phyloP scores from a whole-genome alignment of 2,329 filamentous ascomycete species.

The Rhytidhysteron rufulum region DNA sequence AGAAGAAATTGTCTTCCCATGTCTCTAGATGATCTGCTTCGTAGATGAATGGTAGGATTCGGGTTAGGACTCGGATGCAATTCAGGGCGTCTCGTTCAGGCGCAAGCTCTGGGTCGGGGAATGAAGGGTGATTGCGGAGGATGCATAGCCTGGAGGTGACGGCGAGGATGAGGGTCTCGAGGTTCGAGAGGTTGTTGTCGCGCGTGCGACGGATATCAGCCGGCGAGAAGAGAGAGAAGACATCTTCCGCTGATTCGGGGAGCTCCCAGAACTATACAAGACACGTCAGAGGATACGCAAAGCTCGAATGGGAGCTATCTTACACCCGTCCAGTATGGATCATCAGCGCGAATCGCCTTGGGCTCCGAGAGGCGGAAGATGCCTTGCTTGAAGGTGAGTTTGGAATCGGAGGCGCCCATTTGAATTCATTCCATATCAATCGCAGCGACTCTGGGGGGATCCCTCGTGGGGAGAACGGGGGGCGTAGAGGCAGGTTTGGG shows the following conservation, averaged over 20 bases:
- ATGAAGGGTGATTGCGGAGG: conserved; percentile 83
- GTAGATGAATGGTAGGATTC: conserved; percentile 86
- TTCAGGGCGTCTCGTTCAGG: conserved; percentile 86
- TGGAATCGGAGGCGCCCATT: conserved; percentile 98
- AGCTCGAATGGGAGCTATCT: conserved; percentile 26
- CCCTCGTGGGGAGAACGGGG: conserved; percentile 3
- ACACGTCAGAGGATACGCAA: conserved; percentile 6
- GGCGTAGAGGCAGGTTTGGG: too few relatives aligned
- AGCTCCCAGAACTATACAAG: conserved; percentile 84
- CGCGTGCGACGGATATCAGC: conserved; percentile 75
- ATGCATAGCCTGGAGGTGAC: conserved; percentile 78
- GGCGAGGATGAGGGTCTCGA: conserved; percentile 83
- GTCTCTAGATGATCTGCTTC: conserved; percentile 75
- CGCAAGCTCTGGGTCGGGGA: conserved; percentile 80
- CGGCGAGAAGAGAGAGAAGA: conserved; percentile 92
- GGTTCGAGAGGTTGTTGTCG: conserved; percentile 78
- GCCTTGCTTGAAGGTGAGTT: conserved; percentile 97
- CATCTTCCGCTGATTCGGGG: conserved; percentile 90
- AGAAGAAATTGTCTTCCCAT: conserved; percentile 96
- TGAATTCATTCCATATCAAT: conserved; percentile 32
- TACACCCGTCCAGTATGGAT: conserved; percentile 90
- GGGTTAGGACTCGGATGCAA: conserved; percentile 86
- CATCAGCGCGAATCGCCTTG: conserved; percentile 78
- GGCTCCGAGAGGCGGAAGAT: conserved; percentile 96
- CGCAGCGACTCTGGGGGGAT: conserved; percentile 3